phyloP scores from a whole-genome alignment of 1,139 yeast species.

The Taiozyma sp. region DNA sequence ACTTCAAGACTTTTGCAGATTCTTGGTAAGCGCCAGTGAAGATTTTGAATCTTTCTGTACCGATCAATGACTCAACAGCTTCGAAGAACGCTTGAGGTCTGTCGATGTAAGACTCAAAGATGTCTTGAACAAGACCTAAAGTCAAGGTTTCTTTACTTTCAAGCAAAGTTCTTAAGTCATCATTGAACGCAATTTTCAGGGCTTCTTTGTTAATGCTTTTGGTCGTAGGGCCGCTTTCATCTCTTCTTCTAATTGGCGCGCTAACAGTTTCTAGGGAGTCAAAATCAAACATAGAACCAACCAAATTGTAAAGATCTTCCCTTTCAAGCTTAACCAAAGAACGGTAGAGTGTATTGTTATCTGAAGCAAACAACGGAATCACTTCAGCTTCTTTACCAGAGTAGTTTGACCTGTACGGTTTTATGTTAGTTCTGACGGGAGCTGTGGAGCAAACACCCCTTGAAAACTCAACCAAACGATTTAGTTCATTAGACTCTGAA shows the following conservation, averaged over 20 bases:
- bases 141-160: constrained; percentile 2
- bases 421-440: constrained; percentile 12
- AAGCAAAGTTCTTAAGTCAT: constrained; percentile 3
- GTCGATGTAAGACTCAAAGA: constrained; percentile 8
- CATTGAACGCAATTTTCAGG: neutral
- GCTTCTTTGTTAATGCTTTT: constrained; percentile 1
- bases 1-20: constrained; percentile 3
- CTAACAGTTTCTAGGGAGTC: neutral
- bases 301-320: constrained; percentile 8
- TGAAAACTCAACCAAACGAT: constrained; percentile 9
- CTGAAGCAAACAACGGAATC: constrained; percentile 14
- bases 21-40: constrained; percentile 14
- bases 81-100: constrained; percentile 8
- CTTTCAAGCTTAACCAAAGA: constrained; percentile 16
- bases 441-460: constrained; percentile 9
- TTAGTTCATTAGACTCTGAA: constrained; percentile 11
- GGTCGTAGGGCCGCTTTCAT: neutral
- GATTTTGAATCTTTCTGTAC: constrained; percentile 1
- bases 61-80: constrained; percentile 5
- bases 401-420: constrained; percentile 12
- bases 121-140: constrained; percentile 12
- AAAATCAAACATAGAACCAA: constrained; percentile 14
- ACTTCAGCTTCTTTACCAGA: neutral
- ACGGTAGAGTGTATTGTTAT: constrained; percentile 16
- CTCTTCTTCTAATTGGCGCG: neutral